Evolutionary conservation across 2,329 filamentous ascomycete genomes (phyloP), one percentile per base, ranked within the genome.

Genomic region (Nigrospora sphaerica): DNA sequence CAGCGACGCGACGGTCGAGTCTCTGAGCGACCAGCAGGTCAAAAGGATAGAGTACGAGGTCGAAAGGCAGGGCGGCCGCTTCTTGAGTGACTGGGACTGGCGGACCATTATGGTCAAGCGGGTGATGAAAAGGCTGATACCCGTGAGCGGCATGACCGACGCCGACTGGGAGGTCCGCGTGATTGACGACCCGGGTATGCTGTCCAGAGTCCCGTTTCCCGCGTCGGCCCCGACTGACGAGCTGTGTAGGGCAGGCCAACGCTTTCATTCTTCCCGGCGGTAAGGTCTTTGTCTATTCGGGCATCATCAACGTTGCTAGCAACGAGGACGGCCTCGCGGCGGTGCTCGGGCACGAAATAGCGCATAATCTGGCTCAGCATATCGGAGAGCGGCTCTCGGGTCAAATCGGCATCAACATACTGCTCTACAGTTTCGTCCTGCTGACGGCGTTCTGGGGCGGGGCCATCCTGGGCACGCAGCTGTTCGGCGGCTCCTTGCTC

Each of bases 251-350:
- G 36, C 77, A 75, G 35, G 73, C 75, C 52, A 92, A 92, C 56
- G 87, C 87, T 0, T 89, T 91, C 58, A 86, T 92, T 1, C 74
- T 89, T 6, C 86, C 87, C 0, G 86, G 81, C 5, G 86, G 86
- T 19, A 89, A 90, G 56, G 86, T 92, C 1, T 91, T 91, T 60
- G 86, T 92, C 2, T 85, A 81, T 59, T 84, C 80, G 52, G 86
- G 87, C 34, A 81, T 92, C 32, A 64, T 91, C 45, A 73, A 75
- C n/a, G 68, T 88, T 18, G 85, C 83, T 49, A 61, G 73, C 44
- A 81, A 71, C 55, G 85, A 89, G 47, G 78, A 85, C 59, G 83
- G 81, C 3, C 70, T 92, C 23, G 87, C 87, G 5, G 80, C 86
- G 1, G 85, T 92, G 3, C 70, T 92, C 13, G 85, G 85, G 13